Evolutionary conservation across 495 filamentous ascomycete species (phyloP).

Genomic region (Schizothecium vesticola): DNA sequence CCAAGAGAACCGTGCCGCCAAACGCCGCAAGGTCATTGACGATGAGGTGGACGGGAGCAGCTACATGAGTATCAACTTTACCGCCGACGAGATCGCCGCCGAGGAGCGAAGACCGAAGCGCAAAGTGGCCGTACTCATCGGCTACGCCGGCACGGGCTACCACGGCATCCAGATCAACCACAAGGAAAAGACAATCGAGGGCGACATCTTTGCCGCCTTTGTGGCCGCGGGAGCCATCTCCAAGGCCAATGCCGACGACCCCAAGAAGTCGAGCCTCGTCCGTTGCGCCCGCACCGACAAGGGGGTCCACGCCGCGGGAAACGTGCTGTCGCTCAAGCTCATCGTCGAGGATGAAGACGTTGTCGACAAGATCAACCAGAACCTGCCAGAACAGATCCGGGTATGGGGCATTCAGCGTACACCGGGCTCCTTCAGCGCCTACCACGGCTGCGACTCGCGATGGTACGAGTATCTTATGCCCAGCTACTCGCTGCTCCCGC

Average conservation of each 20-base stretch:
- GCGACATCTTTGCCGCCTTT: constrained; percentile 90
- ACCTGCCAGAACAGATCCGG: constrained; percentile 80
- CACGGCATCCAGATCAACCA: constrained; percentile 85
- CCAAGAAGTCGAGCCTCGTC: constrained; percentile 90
- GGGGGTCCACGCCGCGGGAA: constrained; percentile 95
- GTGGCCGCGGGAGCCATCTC: constrained; percentile 88
- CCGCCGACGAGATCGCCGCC: constrained; percentile 68
- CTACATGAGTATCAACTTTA: constrained; percentile 42
- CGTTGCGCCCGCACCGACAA: constrained; percentile 96
- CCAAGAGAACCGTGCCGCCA: constrained; percentile 50
- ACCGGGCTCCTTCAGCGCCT: constrained; percentile 80
- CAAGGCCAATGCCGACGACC: constrained; percentile 91
- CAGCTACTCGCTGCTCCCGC: constrained; percentile 82
- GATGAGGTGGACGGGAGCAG: constrained; percentile 30
- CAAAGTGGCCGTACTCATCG: constrained; percentile 91
- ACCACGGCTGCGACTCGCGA: constrained; percentile 85
- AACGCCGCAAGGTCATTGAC: constrained; percentile 48
- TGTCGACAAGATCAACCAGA: constrained; percentile 81
- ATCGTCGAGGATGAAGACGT: constrained; percentile 88
- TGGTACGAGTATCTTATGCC: constrained; percentile 97
- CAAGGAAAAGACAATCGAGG: constrained; percentile 87
- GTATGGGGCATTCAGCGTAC: constrained; percentile 89
- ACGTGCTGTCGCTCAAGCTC: constrained; percentile 90
- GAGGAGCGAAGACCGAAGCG: constrained; percentile 86
- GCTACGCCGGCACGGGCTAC: constrained; percentile 96